Base-by-base conservation (phyloP, 441 rosid genomes). In the Omphalea diandra region DNA sequence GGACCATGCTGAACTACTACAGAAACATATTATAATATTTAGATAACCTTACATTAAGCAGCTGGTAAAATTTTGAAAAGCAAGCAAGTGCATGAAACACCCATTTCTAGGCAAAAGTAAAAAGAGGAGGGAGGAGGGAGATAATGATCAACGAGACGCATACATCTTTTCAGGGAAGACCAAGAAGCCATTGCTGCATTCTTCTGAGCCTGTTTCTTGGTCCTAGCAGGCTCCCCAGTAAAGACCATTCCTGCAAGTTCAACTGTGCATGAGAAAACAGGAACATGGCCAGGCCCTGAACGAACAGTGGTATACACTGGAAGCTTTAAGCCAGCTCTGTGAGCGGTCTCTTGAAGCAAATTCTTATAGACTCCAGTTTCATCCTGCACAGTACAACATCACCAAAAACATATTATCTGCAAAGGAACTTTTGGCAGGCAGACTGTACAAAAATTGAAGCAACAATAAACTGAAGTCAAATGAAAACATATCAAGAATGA, bases 121-220 rank as follows among this genome's bases (percentile, higher is more conserved):
- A 35, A 46, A n/a, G n/a, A n/a, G n/a, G n/a, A n/a, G 27, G 7
- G 49, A 31, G 18, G 32, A 58, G 24, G 3, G 9, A 17, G 41
- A 33, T 24, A 5, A 32, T 50, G 20, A 36, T 22, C 43, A 33
- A 32, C 36, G 15, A 49, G 1, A 52, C 20, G n/a, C 1, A 15
- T 75, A 89, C 95, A 33, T 76, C 68, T 83, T 53, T 81, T 91
- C 68, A 89, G 73, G 72, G 87, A 75, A 14, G 85, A 87, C 96
- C 95, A 91, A 75, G 96, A 92, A 67, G 85, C 86, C 77, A 87
- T 85, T 9, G 95, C 93, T 50, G 95, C 89, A 74, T 85, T 89
- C 77, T 87, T 89, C 85, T 89, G 91, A 65, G 91, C 93, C 77
- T 85, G 95, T 77, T 89, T 91, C 88, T 91, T 91, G 53, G 89